These are phyloP conservation scores for Steccherinum ochraceum DNA, from an alignment of 768 basidiomycete species.

Conservation along the genomic window DNA sequence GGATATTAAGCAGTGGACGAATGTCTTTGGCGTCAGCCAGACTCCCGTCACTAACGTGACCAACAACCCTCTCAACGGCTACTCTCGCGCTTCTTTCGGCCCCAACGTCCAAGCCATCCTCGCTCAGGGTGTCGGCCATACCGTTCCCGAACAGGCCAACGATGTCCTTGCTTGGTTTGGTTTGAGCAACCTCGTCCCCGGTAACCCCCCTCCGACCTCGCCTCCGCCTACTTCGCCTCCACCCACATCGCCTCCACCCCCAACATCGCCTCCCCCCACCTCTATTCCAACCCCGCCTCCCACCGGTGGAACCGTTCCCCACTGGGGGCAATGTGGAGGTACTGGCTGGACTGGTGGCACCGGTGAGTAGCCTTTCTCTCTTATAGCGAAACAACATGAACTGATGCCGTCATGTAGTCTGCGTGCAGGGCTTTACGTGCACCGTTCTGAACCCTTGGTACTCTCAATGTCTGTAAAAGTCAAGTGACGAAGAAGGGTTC, in stretches of 20 bases:
- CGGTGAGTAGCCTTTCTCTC: too few relatives aligned
- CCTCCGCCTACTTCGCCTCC: neutral
- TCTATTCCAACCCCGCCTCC: neutral
- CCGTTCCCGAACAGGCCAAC: conserved; percentile 29
- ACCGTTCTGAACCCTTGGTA: neutral
- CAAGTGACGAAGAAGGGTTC: too few relatives aligned
- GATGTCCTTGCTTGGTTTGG: conserved; percentile 12
- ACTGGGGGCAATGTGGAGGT: neutral
- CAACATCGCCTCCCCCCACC: neutral
- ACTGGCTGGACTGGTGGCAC: neutral
- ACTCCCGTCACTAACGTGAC: conserved; percentile 32
- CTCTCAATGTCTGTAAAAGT: neutral
- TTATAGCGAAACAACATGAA: too few relatives aligned
- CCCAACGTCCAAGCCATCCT: conserved; percentile 44
- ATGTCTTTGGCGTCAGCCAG: conserved; percentile 39
- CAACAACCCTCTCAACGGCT: conserved; percentile 35
- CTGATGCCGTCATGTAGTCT: neutral
- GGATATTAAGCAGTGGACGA: conserved; percentile 52
- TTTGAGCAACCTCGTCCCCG: neutral
- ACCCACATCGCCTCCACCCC: neutral
- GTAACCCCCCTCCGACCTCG: neutral
- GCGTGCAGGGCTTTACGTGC: neutral
- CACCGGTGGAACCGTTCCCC: neutral
- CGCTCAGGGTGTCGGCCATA: conserved; percentile 43
- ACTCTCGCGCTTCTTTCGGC: conserved; percentile 44